Evolutionary conservation across 2,329 filamentous ascomycete genomes (phyloP), one percentile per base, ranked within the genome.

Genomic region (Seiridium unicorne): DNA sequence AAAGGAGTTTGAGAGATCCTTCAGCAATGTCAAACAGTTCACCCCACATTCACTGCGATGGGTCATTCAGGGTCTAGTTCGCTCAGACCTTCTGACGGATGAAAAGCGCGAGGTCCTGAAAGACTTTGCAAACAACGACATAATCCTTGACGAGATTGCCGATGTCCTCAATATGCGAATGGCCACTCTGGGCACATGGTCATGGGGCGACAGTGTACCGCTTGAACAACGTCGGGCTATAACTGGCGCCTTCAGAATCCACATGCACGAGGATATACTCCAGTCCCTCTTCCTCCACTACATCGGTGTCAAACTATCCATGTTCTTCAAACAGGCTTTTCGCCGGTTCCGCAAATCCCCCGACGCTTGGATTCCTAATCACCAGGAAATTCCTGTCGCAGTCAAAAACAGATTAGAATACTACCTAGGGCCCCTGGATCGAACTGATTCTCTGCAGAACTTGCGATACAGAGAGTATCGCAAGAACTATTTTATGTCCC

Each of bases 91-190:
- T 0, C 71, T 84, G 4, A 75, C 76, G 0, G 66, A 79, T 32
- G 76, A 77, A 58, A 76, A 77, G 49, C 67, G 75, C 2, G 73
- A 73, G 60, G 74, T 76, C 0, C 68, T 84, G 11, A 72, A 69
- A 5, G 79, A 81, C 51, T 79, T 84, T 56, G 66, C 73, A 26
- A 68, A 69, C 8, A 80, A 78, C 56, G 60, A 66, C 0, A 69
- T 75, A 34, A 77, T 83, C 6, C 63, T 83, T 10, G 69, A 69
- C 2, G 82, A 84, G 67, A 76, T 84, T 13, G 77, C 78, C 0
- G 81, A 84, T 58, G 80, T 84, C 2, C 73, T 84, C 54, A 83
- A 84, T 62, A 81, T 84, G 76, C 75, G 81, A 13, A 72, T 83
- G 5, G 68, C 76, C 3, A 72, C 75, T 0, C 66, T 84, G 1